Evolutionary conservation across 768 basidiomycete genomes (phyloP).

Genomic region (Hericium alpestre): DNA sequence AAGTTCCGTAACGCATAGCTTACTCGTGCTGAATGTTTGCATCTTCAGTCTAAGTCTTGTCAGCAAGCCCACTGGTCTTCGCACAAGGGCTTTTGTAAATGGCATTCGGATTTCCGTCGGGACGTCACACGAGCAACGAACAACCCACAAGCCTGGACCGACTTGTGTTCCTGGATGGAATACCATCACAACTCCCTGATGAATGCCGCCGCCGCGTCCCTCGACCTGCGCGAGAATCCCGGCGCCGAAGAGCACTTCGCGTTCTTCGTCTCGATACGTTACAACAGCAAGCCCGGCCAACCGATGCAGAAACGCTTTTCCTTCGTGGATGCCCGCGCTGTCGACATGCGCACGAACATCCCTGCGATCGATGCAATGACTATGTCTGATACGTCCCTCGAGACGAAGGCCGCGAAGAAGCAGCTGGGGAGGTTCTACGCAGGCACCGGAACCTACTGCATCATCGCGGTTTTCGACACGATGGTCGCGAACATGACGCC

Average conservation of each 20-base stretch:
- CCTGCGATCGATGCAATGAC: too few species aligned
- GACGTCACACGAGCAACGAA: neutral
- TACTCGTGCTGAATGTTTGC: neutral
- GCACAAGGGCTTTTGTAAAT: neutral
- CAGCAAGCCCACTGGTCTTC: neutral
- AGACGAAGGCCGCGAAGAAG: neutral
- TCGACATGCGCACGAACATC: neutral
- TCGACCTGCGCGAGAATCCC: neutral
- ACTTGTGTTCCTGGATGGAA: slow-evolving; percentile 1
- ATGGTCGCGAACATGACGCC: neutral
- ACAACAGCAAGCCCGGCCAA: neutral
- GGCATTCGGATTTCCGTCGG: neutral
- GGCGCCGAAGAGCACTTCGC: neutral
- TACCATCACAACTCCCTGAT: neutral
- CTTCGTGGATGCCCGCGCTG: neutral
- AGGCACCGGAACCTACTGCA: slow-evolving; percentile 1
- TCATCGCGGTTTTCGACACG: neutral
- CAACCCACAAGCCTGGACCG: neutral
- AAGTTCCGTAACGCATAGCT: neutral
- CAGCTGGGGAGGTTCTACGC: neutral
- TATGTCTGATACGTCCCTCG: neutral
- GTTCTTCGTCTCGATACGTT: neutral
- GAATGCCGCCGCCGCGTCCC: neutral
- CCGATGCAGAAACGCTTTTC: neutral
- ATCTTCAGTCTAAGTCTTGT: neutral